Conservation (phyloP, 805 yeast species). For the Maudiozyma saulgeensis region DNA sequence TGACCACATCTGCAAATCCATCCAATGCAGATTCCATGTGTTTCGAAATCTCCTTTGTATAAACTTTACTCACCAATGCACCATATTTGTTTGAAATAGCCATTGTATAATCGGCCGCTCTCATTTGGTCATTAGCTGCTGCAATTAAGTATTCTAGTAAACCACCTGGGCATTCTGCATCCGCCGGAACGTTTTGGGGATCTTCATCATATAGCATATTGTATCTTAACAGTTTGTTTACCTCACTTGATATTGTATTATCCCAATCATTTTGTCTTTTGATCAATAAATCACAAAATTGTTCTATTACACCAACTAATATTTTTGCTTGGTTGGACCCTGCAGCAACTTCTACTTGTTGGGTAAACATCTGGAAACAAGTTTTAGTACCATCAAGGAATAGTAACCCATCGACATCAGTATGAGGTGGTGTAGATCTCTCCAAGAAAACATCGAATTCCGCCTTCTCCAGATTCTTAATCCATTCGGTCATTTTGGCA, state of each 20-base stretch:
- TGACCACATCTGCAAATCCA: slow-evolving; percentile 68
- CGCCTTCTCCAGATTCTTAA: slow-evolving; percentile 52
- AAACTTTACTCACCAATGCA: slow-evolving; percentile 51
- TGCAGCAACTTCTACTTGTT: slow-evolving; percentile 81
- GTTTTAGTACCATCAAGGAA: slow-evolving; percentile 73
- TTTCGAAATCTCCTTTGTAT: slow-evolving; percentile 48
- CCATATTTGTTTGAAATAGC: slow-evolving; percentile 58
- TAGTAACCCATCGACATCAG: slow-evolving; percentile 51
- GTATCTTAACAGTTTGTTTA: slow-evolving; percentile 30
- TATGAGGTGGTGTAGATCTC: slow-evolving; percentile 66
- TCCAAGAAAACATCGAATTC: slow-evolving; percentile 56
- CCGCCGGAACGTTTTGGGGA: slow-evolving; percentile 30
- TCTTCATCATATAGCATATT: slow-evolving; percentile 26
- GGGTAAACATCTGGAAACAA: slow-evolving; percentile 75
- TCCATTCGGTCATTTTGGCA: slow-evolving; percentile 78
- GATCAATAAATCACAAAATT: slow-evolving; percentile 53
- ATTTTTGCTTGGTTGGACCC: slow-evolving; percentile 76
- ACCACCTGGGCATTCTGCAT: slow-evolving; percentile 55
- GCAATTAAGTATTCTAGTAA: slow-evolving; percentile 74
- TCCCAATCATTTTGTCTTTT: slow-evolving; percentile 59
- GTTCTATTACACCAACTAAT: slow-evolving; percentile 65
- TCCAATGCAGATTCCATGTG: slow-evolving; percentile 59
- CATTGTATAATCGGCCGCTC: slow-evolving; percentile 60
- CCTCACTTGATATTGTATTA: slow-evolving; percentile 44
- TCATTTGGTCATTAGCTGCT: slow-evolving; percentile 73